Conservation (phyloP, 768 basidiomycete species). For the Bullera alba region DNA sequence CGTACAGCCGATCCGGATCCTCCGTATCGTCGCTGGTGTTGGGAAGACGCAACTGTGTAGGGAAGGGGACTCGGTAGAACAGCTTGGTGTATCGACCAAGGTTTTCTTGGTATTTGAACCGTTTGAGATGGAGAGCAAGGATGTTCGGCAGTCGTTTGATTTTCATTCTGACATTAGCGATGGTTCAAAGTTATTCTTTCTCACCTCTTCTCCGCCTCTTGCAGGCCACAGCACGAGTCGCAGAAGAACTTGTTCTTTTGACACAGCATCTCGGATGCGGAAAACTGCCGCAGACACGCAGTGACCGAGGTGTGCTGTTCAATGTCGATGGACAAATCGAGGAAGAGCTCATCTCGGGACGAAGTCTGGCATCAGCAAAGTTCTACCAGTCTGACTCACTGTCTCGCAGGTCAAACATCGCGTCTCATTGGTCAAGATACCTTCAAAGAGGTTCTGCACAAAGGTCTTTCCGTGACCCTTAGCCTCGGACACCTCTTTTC, state of each 20-base stretch:
- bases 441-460: slow-evolving; percentile 89
- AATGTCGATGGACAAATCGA: slow-evolving; percentile 98
- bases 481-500: slow-evolving; percentile 15
- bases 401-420: slow-evolving; percentile 97
- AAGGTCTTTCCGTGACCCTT: slow-evolving; percentile 54
- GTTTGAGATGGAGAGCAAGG: slow-evolving; percentile 89
- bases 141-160: slow-evolving; percentile 94
- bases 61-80: slow-evolving; percentile 92
- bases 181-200: slow-evolving; percentile 20
- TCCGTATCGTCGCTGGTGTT: slow-evolving; percentile 92
- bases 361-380: slow-evolving; percentile 57
- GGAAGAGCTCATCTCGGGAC: slow-evolving; percentile 88
- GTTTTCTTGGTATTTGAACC: slow-evolving; percentile 98
- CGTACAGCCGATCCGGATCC: slow-evolving; percentile 85
- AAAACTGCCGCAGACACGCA: slow-evolving; percentile 90
- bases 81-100: slow-evolving; percentile 86
- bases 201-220: slow-evolving; percentile 95
- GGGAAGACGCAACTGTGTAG: slow-evolving; percentile 86
- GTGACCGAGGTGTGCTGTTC: slow-evolving; percentile 96
- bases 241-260: slow-evolving; percentile 98
- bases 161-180: slow-evolving; percentile 70
- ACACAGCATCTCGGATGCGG: slow-evolving; percentile 95
- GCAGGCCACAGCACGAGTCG: slow-evolving; percentile 90
- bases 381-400: slow-evolving; percentile 51
- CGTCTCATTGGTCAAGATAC: slow-evolving; percentile 90